These are phyloP conservation scores for Yamadazyma jaroonii DNA, from an alignment of 1,139 yeast species.

Conservation along the genomic window DNA sequence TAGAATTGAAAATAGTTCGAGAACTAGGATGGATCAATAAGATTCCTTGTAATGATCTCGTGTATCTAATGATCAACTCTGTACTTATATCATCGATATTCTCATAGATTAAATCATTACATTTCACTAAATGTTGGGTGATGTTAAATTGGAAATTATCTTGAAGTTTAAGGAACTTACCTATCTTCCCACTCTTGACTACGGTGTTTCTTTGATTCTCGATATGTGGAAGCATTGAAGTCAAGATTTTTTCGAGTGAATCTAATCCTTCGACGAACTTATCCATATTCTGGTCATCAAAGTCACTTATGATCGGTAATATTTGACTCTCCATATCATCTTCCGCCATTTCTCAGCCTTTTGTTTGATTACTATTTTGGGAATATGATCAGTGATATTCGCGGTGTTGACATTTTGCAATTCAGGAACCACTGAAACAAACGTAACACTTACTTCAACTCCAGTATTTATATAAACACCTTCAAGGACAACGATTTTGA, in stretches of 20 bases:
- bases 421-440: too few relatives aligned
- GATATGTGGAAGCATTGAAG: conserved; percentile 24
- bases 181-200: conserved; percentile 17
- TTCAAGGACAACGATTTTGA: neutral
- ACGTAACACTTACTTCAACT: too few relatives aligned
- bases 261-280: conserved; percentile 8
- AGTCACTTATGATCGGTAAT: conserved; percentile 37
- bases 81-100: conserved; percentile 8
- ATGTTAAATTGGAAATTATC: conserved; percentile 51
- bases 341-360: neutral
- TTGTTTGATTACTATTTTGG: too few relatives aligned
- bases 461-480: too few relatives aligned
- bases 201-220: conserved; percentile 16
- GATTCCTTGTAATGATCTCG: conserved; percentile 59
- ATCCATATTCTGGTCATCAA: conserved; percentile 82
- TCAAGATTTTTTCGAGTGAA: conserved; percentile 7
- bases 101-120: conserved; percentile 19
- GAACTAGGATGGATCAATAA: conserved; percentile 60
- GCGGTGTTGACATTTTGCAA: too few relatives aligned
- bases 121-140: conserved; percentile 31
- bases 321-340: conserved; percentile 4
- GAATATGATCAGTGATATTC: too few relatives aligned
- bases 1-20: conserved; percentile 41
- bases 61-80: conserved; percentile 21
- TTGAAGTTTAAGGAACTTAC: conserved; percentile 47